These are phyloP conservation scores for Carex arenaria DNA, from an alignment of 202 grass and related monocot species.

Conservation along the genomic window DNA sequence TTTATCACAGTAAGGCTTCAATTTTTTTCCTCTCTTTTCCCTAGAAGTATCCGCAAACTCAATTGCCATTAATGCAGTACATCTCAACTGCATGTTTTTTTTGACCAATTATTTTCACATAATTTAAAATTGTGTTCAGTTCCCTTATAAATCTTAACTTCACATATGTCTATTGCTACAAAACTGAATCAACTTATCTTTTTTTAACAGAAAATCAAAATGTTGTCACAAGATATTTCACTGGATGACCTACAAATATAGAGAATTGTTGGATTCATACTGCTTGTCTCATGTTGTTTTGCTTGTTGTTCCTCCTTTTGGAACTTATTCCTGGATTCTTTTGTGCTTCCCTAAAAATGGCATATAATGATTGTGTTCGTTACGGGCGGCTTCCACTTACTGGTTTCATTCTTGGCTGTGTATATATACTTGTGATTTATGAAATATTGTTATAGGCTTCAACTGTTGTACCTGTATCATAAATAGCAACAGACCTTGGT, in stretches of 20 bases:
- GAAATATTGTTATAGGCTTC: constrained; percentile 21
- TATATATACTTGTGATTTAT: constrained; percentile 24
- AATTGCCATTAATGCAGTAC: background rate
- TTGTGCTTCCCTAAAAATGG: constrained; percentile 9
- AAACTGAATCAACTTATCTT: constrained; percentile 1
- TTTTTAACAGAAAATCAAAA: constrained; percentile 81
- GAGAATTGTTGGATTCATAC: constrained; percentile 15
- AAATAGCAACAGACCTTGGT: constrained; percentile 6
- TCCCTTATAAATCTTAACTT: background rate
- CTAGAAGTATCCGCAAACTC: background rate
- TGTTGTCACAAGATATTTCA: constrained; percentile 85
- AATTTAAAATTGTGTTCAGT: background rate
- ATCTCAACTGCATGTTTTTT: background rate
- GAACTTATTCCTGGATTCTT: constrained; percentile 1
- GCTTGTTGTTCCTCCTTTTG: constrained; percentile 8
- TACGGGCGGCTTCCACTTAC: background rate
- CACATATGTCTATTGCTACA: background rate
- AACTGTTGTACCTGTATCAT: constrained; percentile 25
- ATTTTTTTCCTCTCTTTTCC: constrained; percentile 6
- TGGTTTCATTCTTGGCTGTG: constrained; percentile 13
- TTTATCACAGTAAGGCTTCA: constrained; percentile 81
- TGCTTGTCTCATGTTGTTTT: background rate
- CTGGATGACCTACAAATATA: constrained; percentile 88
- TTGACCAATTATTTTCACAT: background rate
- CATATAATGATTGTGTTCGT: constrained; percentile 21